phyloP scores from a whole-genome alignment of 768 basidiomycete genomes.

The Leccinum barrowsii region DNA sequence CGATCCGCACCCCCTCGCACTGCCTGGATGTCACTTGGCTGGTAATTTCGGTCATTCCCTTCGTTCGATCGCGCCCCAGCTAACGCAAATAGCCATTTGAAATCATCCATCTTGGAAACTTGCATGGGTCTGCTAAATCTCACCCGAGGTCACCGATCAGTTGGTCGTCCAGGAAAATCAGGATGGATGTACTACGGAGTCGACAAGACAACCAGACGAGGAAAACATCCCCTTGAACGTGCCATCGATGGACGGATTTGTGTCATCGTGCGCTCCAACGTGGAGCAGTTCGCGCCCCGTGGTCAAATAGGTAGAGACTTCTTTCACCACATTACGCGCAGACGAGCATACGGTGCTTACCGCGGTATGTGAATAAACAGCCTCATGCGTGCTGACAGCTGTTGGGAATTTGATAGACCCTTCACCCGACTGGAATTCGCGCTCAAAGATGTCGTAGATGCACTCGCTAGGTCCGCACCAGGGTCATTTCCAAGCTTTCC shows the following conservation, averaged over 20 bases:
- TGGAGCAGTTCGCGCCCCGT: not conserved
- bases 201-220: not conserved
- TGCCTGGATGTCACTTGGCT: slow-evolving; percentile 3
- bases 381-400: not conserved
- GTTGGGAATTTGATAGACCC: not conserved
- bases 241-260: not conserved
- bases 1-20: slow-evolving; percentile 18
- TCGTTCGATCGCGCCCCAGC: not conserved
- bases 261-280: not conserved
- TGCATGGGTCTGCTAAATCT: not conserved
- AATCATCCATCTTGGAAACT: not conserved
- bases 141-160: slow-evolving; percentile 1
- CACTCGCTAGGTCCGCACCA: slow-evolving; percentile 8
- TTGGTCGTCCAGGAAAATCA: not conserved
- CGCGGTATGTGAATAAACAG: not conserved
- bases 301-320: not conserved
- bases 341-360: not conserved
- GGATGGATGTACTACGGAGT: not conserved
- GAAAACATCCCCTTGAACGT: not conserved
- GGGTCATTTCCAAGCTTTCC: not conserved
- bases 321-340: not conserved
- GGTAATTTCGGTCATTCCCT: slow-evolving; percentile 4
- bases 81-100: not conserved
- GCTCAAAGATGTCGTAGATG: not conserved
- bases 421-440: not conserved